Evolutionary conservation across 805 yeast species (phyloP).

Genomic region (Wickerhamiella siamensis): DNA sequence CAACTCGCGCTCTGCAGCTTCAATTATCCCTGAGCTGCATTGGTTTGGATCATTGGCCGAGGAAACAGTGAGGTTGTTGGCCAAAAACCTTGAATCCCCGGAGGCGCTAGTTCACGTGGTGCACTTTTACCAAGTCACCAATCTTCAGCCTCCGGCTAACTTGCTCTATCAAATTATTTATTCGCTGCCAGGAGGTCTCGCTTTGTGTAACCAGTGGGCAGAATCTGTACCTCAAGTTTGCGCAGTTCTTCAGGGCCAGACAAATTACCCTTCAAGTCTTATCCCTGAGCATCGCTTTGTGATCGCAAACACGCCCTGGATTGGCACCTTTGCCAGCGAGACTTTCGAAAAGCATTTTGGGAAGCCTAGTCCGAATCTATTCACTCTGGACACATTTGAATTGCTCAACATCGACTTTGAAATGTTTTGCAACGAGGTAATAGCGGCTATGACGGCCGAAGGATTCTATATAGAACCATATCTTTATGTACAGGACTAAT

Average conservation of each 20-base stretch:
- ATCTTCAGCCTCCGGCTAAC: not conserved
- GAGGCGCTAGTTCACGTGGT: not conserved
- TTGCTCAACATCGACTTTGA: not conserved
- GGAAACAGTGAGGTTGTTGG: not conserved
- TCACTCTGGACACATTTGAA: not conserved
- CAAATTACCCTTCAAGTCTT: not conserved
- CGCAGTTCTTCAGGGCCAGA: constrained; percentile 2
- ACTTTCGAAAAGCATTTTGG: not conserved
- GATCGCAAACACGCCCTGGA: constrained; percentile 8
- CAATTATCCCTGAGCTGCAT: not conserved
- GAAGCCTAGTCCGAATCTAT: not conserved
- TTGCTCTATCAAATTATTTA: not conserved
- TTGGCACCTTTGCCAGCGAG: constrained; percentile 1
- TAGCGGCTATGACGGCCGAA: not conserved
- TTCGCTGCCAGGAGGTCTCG: constrained; percentile 3
- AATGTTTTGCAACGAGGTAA: constrained; percentile 2
- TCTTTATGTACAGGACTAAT: not conserved
- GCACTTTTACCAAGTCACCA: not conserved
- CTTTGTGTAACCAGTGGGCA: constrained; percentile 6
- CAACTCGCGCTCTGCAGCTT: not conserved
- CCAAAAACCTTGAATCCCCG: not conserved
- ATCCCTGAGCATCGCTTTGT: not conserved
- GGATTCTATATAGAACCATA: constrained; percentile 3
- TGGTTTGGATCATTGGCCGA: not conserved
- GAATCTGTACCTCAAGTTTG: not conserved